Percentiles rank a stretch among this genome's conserved stretches.
phyloP scores from a whole-genome alignment of 2,329 filamentous ascomycete genomes.

The Lecanicillium sp. region DNA sequence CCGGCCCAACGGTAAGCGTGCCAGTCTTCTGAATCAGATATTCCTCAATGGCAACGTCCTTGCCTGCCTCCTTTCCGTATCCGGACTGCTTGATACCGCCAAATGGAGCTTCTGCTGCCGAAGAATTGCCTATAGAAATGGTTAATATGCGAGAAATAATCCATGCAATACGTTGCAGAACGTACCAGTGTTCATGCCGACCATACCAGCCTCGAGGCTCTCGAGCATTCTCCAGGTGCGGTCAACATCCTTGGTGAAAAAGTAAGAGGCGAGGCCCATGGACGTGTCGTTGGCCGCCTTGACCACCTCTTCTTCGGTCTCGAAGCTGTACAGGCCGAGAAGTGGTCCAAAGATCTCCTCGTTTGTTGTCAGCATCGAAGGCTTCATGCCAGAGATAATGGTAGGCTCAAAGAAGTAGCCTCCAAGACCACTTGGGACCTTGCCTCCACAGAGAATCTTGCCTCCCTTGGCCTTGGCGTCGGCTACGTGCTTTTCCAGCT shows the following conservation, averaged over 20 bases:
- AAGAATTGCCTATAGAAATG: constrained; percentile 25
- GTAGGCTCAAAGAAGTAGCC: constrained; percentile 66
- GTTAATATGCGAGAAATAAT: background rate
- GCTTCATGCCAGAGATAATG: constrained; percentile 59
- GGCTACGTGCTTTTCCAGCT: constrained; percentile 55
- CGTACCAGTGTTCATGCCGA: constrained; percentile 53
- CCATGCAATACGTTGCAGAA: constrained; percentile 8
- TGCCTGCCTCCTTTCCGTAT: constrained; percentile 38
- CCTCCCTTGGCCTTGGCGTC: constrained; percentile 58
- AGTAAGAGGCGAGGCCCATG: constrained; percentile 68
- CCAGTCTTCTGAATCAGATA: constrained; percentile 38
- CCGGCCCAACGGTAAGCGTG: constrained; percentile 32
- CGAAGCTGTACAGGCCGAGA: constrained; percentile 62
- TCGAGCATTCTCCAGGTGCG: constrained; percentile 36
- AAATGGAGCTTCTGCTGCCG: constrained; percentile 36
- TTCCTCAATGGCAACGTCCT: constrained; percentile 38
- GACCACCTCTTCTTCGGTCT: constrained; percentile 64
- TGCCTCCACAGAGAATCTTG: constrained; percentile 53
- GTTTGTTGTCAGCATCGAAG: constrained; percentile 55
- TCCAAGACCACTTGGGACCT: constrained; percentile 44
- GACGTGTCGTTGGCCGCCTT: constrained; percentile 59
- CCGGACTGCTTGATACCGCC: constrained; percentile 42
- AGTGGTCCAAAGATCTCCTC: constrained; percentile 76
- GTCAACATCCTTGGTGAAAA: constrained; percentile 48
- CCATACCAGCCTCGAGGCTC: constrained; percentile 56